Evolutionary conservation across 2,329 filamentous ascomycete genomes (phyloP), one percentile per base, ranked within the genome.

Genomic region (Westerdykella aurantiaca): DNA sequence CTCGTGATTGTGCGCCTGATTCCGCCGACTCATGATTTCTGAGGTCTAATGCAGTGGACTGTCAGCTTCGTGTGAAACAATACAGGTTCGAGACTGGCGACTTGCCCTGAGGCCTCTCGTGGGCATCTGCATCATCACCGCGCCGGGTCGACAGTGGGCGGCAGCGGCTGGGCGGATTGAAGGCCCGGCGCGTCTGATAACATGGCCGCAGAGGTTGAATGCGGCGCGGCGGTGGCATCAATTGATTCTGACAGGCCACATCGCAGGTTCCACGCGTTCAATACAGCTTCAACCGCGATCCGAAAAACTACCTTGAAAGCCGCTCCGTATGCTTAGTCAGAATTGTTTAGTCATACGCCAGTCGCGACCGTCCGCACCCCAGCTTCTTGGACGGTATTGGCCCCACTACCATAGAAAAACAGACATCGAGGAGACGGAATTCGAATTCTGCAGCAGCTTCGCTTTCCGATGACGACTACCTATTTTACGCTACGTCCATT

Each of bases 401-500:
- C 33, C 10, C 33, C 33, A 35, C 33, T 13, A 6, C 3, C 33
- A 12, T 38, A n/a, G 37, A 11, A 23, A 18, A n/a, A 38, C 3
- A 23, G 37, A 38, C n/a, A n/a, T 29, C 25, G 25, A 29, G 3
- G 11, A 10, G 25, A 12, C 14, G 6, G 34, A 35, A 11, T 9
- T 35, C 5, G 34, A 35, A 35, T 10, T 35, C 17, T 16, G 13
- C 25, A 5, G 7, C 25, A 12, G 4, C 23, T n/a, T 23, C 37
- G 13, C 7, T 35, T 35, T 35, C 18, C 14, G 9, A 63, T 61
- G 56, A 56, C 52, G 31, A 44, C 54, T 12, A 52, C 52, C 31
- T 46, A 51, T 13, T 80, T 79, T 51, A 76, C 74, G 12, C 71
- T 79, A 47, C 75, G 79, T 42, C 76, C 77, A n/a, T 60, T 76